Percentiles rank a stretch among this genome's conserved stretches.
Conservation (phyloP, 352 stramenopile species). For the Pseudoperonospora humuli region DNA sequence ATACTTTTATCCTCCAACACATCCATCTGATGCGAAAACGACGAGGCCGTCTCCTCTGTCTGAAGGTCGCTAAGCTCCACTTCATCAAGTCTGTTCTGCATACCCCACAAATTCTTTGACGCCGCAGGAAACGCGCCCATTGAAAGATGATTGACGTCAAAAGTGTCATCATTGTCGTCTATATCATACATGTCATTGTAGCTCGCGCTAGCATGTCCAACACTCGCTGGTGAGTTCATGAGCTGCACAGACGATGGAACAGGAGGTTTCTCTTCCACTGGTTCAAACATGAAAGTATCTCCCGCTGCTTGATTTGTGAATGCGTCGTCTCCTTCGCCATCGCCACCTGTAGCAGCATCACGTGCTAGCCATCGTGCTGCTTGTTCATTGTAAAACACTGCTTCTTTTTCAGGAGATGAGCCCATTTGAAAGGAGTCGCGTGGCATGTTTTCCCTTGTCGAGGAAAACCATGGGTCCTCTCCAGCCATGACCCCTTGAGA, state of each 20-base stretch:
- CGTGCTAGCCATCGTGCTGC: conserved; percentile 53
- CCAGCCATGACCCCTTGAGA: not conserved
- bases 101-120: conserved; percentile 72
- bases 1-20: conserved; percentile 35
- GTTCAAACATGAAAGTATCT: conserved; percentile 28
- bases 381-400: conserved; percentile 42
- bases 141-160: conserved; percentile 37
- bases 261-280: conserved; percentile 40
- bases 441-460: conserved; percentile 10
- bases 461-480: conserved; percentile 65
- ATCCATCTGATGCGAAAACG: conserved; percentile 56
- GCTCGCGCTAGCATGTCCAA: conserved; percentile 1
- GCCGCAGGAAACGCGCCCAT: conserved; percentile 46
- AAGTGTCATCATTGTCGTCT: conserved; percentile 34
- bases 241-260: not conserved
- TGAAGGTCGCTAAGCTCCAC: conserved; percentile 72
- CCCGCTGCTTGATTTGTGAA: conserved; percentile 8
- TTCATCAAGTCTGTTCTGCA: conserved; percentile 34
- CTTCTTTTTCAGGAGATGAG: conserved; percentile 38
- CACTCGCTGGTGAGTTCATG: not conserved
- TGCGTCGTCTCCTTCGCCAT: conserved; percentile 5
- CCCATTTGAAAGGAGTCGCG: conserved; percentile 20
- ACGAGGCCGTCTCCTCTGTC: conserved; percentile 63
- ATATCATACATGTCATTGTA: conserved; percentile 9
- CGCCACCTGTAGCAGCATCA: conserved; percentile 5